phyloP scores from a whole-genome alignment of 2,329 filamentous ascomycete species.

The Monilinia laxa region DNA sequence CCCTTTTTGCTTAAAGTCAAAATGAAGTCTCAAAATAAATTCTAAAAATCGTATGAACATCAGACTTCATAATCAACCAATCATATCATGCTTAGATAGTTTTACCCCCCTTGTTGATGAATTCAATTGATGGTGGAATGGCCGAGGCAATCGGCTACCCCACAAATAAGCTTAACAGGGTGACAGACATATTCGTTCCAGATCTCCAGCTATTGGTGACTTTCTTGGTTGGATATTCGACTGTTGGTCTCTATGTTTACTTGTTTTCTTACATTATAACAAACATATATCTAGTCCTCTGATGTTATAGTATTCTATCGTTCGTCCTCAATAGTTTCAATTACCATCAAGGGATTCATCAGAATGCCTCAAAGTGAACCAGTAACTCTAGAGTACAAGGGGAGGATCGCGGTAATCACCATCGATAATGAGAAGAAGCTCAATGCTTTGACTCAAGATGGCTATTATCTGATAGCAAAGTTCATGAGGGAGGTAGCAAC shows the following conservation, averaged over 20 bases:
- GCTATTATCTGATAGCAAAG: conserved; percentile 76
- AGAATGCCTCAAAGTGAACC: conserved; percentile 30
- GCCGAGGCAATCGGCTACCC: conserved; percentile 12
- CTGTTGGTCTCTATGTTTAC: too few relatives aligned
- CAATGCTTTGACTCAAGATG: conserved; percentile 70
- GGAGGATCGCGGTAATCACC: conserved; percentile 77
- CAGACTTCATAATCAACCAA: conserved; percentile 9
- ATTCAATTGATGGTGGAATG: background rate
- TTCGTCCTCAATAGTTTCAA: background rate
- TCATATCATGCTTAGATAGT: background rate
- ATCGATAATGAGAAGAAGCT: conserved; percentile 85
- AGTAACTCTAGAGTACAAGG: conserved; percentile 56
- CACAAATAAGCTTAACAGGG: background rate
- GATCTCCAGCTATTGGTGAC: too few relatives aligned
- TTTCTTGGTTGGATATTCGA: too few relatives aligned
- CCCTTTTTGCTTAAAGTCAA: background rate
- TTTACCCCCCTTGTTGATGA: background rate
- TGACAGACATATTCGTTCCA: too few relatives aligned
- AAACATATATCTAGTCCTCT: too few relatives aligned
- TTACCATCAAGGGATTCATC: background rate
- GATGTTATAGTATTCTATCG: too few relatives aligned
- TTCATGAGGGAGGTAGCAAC: conserved; percentile 74
- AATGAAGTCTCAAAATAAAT: background rate
- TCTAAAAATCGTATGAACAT: conserved; percentile 5
- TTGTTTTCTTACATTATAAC: too few relatives aligned